Percentiles rank a stretch among this genome's conserved stretches.
Conservation (phyloP, 768 basidiomycete genomes). For the Rossbeevera mucosa region DNA sequence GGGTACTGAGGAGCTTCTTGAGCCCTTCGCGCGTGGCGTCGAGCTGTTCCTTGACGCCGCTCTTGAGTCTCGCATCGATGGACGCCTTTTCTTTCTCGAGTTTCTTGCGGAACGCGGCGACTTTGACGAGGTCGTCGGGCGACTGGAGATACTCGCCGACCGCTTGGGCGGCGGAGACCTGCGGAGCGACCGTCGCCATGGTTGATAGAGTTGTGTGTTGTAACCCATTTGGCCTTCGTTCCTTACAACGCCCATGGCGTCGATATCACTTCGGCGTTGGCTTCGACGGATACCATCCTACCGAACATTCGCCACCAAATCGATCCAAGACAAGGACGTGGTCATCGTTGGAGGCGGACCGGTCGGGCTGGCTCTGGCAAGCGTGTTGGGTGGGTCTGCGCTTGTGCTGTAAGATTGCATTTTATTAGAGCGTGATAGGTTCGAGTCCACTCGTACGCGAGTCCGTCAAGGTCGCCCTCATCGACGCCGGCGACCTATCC, state of each 20-base stretch:
- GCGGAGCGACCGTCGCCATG: slow-evolving; percentile 43
- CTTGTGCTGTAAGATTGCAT: not conserved
- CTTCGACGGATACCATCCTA: not conserved
- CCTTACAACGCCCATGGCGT: not conserved
- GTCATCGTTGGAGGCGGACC: slow-evolving; percentile 96
- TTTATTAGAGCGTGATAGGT: slow-evolving; percentile 36
- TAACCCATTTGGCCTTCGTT: not conserved
- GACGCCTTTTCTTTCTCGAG: slow-evolving; percentile 95
- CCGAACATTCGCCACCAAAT: slow-evolving; percentile 18
- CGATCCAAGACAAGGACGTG: slow-evolving; percentile 64
- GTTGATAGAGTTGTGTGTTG: not conserved
- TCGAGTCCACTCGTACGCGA: slow-evolving; percentile 48
- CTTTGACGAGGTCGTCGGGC: slow-evolving; percentile 89
- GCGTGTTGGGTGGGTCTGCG: slow-evolving; percentile 64
- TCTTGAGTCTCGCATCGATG: slow-evolving; percentile 85
- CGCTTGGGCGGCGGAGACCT: slow-evolving; percentile 76
- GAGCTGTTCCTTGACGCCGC: slow-evolving; percentile 89
- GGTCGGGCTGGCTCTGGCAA: slow-evolving; percentile 84
- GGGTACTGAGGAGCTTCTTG: slow-evolving; percentile 71
- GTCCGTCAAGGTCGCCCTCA: slow-evolving; percentile 59
- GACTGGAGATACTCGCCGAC: slow-evolving; percentile 89
- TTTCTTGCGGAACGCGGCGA: slow-evolving; percentile 86
- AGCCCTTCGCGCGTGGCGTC: slow-evolving; percentile 87
- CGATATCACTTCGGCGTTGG: not conserved
- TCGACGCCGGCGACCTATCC: slow-evolving; percentile 78